phyloP scores from a whole-genome alignment of 345 rosid genomes.

The Anastatica hierochuntica region DNA sequence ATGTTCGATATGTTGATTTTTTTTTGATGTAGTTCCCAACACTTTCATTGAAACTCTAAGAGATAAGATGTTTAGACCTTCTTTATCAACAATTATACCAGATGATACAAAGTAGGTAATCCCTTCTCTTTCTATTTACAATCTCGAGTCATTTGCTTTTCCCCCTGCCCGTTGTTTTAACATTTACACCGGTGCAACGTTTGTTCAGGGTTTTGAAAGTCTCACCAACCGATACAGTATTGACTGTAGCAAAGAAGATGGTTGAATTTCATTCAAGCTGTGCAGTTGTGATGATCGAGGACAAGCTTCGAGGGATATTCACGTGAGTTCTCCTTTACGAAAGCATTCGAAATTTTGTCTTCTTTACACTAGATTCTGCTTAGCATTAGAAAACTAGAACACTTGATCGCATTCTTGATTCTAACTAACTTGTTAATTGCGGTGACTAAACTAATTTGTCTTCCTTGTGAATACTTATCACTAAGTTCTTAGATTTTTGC shows the following conservation, averaged over 20 bases:
- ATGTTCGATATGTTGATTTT: not conserved
- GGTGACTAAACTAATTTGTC: not conserved
- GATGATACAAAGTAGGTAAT: conserved; percentile 99
- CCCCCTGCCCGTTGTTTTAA: not conserved
- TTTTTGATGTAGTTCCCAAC: conserved; percentile 50
- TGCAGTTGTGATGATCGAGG: conserved; percentile 66
- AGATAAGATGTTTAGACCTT: conserved; percentile 90
- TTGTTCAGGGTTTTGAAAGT: conserved; percentile 74
- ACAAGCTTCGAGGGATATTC: conserved; percentile 74
- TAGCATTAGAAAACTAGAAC: not conserved
- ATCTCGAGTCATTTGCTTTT: not conserved
- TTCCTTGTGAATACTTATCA: not conserved
- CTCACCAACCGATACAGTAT: conserved; percentile 71
- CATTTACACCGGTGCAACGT: conserved; percentile 6
- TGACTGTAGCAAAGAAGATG: conserved; percentile 70
- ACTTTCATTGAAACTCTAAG: conserved; percentile 84
- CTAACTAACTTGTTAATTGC: not conserved
- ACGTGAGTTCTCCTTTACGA: conserved; percentile 52
- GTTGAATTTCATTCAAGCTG: conserved; percentile 60
- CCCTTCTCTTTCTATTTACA: conserved; percentile 25
- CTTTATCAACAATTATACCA: conserved; percentile 69
- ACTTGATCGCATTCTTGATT: not conserved
- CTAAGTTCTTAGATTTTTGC: conserved; percentile 3
- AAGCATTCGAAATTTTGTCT: not conserved
- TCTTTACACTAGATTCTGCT: conserved; percentile 2